Base-by-base conservation (phyloP, 2,329 filamentous ascomycete genomes). In the Trichothecium sympodiale region DNA sequence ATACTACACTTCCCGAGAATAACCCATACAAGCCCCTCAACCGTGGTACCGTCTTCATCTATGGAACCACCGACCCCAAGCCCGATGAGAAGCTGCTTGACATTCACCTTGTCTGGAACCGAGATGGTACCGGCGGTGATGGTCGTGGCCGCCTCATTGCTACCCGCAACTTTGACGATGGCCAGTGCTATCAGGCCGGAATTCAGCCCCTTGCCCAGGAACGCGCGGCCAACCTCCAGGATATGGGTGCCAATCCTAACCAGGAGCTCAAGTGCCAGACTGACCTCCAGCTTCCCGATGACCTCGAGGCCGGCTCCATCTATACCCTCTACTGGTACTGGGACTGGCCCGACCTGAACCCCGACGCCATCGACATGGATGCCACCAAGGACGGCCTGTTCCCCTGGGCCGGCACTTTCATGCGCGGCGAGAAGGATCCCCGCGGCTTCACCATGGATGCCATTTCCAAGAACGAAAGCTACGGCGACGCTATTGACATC, bases 311-410 rank as follows among this genome's bases (percentile, higher is more conserved):
- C 8, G 76, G 77, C 31, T 71, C 77, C 20, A 69, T 70, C 18
- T 84, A 88, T 55, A 89, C 86, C 3, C 61, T 94, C 35, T 94
- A 94, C 66, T 96, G 89, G 89, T 80, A 95, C 31, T 96, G 91
- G 91, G 82, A 94, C 57, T 98, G 87, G 85, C 80, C 81, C 3
- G 79, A 74, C 12, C 64, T 76, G 51, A 58, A 62, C 48, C 48
- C 50, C 28, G 56, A 54, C 42, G 57, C 51, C 44, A 59, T 55
- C 40, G 57, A 70, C 43, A 46, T 58, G 26, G 52, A 57, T 13
- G 52, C 49, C 15, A 62, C 59, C 32, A 52, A 51, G 41, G 44
- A 59, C 42, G 61, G 65, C 18, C 53, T 57, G 38, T 68, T 58
- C 38, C 57, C 61, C 10, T 61, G 58, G 58, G 57, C 56, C 3